Percentiles rank a stretch among this genome's conserved stretches.
These are phyloP conservation scores for Gaertneriomyces semiglobifer DNA, from an alignment of 192 early-diverging fungal genomes.

Conservation along the genomic window DNA sequence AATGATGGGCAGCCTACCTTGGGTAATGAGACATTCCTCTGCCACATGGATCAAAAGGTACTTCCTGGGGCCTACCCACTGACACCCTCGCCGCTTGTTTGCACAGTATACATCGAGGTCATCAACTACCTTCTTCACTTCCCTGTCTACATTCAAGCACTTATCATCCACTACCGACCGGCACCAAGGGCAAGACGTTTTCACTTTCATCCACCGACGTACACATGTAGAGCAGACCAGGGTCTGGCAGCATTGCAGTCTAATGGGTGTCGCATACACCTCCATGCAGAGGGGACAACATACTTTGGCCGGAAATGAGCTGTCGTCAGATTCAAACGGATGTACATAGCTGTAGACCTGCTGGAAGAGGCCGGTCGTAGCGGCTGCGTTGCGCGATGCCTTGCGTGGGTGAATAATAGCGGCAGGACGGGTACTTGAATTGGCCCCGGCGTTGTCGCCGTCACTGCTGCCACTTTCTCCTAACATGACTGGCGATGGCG, in stretches of 20 bases:
- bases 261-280: slow-evolving; percentile 19
- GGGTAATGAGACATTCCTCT: slow-evolving; percentile 24
- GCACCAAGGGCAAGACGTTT: slow-evolving; percentile 22
- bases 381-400: slow-evolving; percentile 22
- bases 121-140: slow-evolving; percentile 23
- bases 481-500: too few relatives aligned
- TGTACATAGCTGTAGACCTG: slow-evolving; percentile 24
- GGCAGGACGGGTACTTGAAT: neutral
- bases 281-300: slow-evolving; percentile 19
- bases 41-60: slow-evolving; percentile 28
- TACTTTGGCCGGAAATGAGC: slow-evolving; percentile 18
- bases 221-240: slow-evolving; percentile 28
- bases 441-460: too few relatives aligned
- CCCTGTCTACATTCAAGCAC: slow-evolving; percentile 14
- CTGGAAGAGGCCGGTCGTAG: slow-evolving; percentile 6
- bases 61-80: slow-evolving; percentile 31
- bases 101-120: slow-evolving; percentile 28
- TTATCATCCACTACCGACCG: neutral
- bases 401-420: slow-evolving; percentile 20
- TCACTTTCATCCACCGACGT: slow-evolving; percentile 17
- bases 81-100: slow-evolving; percentile 22
- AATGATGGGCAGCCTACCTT: neutral
- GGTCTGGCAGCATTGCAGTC: slow-evolving; percentile 17
- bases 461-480: too few relatives aligned
- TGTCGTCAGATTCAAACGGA: slow-evolving; percentile 25